Percentiles rank a stretch among this genome's conserved stretches.
phyloP scores from a whole-genome alignment of 2,329 filamentous ascomycete genomes.

The Coniochaeta sp. region DNA sequence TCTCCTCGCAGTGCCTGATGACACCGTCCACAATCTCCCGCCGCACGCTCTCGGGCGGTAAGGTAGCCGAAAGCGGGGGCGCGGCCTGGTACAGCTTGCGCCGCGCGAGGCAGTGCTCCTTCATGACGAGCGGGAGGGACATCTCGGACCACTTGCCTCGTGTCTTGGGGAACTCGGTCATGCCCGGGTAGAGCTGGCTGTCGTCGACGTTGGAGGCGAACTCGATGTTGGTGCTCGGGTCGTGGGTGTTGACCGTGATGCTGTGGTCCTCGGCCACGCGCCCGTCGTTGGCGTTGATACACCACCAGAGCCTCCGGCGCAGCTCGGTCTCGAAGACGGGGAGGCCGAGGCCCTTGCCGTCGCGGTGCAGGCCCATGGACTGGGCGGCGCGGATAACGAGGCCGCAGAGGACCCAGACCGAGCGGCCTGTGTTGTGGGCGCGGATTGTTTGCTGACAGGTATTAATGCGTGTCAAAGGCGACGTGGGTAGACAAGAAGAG shows the following conservation, averaged over 20 bases:
- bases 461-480: constrained; percentile 1
- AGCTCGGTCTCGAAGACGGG: constrained; percentile 46
- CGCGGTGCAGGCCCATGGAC: constrained; percentile 31
- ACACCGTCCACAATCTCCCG: neutral
- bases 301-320: constrained; percentile 47
- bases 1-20: constrained; percentile 1
- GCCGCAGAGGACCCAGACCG: constrained; percentile 33
- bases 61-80: neutral
- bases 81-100: constrained; percentile 36
- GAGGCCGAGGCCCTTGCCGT: constrained; percentile 37
- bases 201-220: constrained; percentile 53
- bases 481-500: constrained; percentile 11
- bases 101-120: constrained; percentile 42
- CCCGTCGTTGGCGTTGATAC: constrained; percentile 43
- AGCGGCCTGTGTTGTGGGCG: constrained; percentile 24
- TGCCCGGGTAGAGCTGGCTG: constrained; percentile 38
- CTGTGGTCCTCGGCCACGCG: constrained; percentile 53
- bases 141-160: constrained; percentile 48
- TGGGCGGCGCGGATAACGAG: constrained; percentile 39
- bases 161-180: constrained; percentile 37
- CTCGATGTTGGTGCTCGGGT: constrained; percentile 42
- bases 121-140: constrained; percentile 46
- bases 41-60: constrained; percentile 18
- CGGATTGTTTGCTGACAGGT: constrained; percentile 21
- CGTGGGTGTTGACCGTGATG: constrained; percentile 17